A percentile compares a stretch with the other conserved stretches of the same genome.
These are phyloP conservation scores for Yamadazyma buinensis DNA, from an alignment of 1,139 yeast species.

Conservation along the genomic window DNA sequence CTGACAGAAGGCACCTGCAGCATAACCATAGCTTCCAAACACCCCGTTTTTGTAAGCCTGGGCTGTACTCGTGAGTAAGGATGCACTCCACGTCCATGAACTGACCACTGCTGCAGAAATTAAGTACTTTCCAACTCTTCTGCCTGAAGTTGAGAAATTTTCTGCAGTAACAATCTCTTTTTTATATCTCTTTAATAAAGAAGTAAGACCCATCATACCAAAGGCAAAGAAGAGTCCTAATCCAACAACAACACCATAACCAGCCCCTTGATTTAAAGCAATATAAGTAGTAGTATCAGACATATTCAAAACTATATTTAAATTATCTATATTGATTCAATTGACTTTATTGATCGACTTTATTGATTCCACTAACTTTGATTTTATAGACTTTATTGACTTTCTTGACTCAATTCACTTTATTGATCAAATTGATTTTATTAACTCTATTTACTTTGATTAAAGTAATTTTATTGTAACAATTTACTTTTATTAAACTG, in stretches of 20 bases:
- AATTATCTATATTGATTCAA: background rate
- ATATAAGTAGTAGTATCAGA: no score
- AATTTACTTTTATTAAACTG: no score
- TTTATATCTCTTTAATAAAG: constrained; percentile 67
- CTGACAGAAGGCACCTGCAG: constrained; percentile 54
- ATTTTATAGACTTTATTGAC: no score
- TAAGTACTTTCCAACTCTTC: constrained; percentile 76
- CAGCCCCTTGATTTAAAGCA: constrained; percentile 65
- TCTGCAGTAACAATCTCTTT: constrained; percentile 83
- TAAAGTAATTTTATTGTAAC: no score
- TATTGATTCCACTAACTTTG: no score
- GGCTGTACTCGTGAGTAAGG: constrained; percentile 71
- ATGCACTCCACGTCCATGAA: constrained; percentile 95
- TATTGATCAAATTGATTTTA: no score
- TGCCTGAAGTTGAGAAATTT: constrained; percentile 85
- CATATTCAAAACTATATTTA: no score
- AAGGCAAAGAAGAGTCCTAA: constrained; percentile 77
- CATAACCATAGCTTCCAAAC: constrained; percentile 47
- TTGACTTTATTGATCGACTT: no score
- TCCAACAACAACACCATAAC: constrained; percentile 90
- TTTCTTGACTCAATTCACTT: no score
- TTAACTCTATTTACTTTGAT: no score
- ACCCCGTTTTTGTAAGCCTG: constrained; percentile 78
- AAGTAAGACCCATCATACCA: constrained; percentile 76
- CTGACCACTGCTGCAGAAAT: constrained; percentile 86